Percentiles rank a stretch among this genome's conserved stretches.
Evolutionary conservation across 1,284 basidiomycete genomes (phyloP).

Genomic region (Irpex sp.): DNA sequence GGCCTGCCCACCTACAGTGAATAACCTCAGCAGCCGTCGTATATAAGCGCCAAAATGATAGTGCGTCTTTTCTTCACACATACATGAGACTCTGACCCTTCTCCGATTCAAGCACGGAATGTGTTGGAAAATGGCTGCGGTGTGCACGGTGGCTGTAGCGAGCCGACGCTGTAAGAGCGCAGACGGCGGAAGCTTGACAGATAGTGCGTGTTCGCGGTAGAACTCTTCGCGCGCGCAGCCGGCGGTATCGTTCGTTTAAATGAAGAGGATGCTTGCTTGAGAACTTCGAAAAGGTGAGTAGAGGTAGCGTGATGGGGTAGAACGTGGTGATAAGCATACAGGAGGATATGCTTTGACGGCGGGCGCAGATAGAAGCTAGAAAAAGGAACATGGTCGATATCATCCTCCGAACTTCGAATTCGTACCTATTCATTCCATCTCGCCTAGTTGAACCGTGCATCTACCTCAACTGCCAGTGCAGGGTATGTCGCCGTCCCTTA

Average conservation of each 20-base stretch:
- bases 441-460: background rate
- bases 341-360: no score
- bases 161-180: background rate
- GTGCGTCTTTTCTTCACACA: no score
- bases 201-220: background rate
- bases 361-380: background rate
- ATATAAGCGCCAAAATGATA: no score
- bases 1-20: no score
- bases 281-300: background rate
- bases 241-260: background rate
- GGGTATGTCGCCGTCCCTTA: background rate
- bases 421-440: background rate
- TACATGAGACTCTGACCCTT: background rate
- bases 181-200: background rate
- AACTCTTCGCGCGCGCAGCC: background rate
- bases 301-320: background rate
- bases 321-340: no score
- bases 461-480: background rate
- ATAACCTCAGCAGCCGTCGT: no score
- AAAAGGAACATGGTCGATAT: background rate
- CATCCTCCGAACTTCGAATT: background rate
- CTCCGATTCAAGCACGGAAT: background rate
- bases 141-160: background rate
- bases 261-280: background rate
- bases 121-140: background rate